These are phyloP conservation scores for Corymbia citriodora DNA, from an alignment of 441 rosid species.

Conservation along the genomic window DNA sequence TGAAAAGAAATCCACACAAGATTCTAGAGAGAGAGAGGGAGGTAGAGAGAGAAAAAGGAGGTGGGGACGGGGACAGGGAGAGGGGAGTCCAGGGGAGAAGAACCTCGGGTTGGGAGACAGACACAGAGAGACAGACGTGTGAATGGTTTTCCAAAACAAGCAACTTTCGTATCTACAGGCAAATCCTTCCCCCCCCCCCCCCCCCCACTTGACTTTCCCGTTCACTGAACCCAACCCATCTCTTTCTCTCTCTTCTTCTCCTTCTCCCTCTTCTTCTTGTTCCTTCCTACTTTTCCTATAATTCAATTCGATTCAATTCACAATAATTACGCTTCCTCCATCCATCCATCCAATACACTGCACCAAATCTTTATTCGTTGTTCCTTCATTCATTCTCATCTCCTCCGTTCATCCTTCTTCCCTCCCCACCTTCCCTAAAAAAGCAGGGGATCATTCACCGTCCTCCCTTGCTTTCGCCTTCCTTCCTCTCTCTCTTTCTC, in stretches of 20 bases:
- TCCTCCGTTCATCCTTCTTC: neutral
- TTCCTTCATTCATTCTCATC: rapidly evolving
- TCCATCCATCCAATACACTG: neutral
- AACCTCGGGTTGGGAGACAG: conserved; percentile 49
- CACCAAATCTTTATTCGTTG: neutral
- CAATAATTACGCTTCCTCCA: neutral
- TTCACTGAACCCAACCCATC: conserved; percentile 63
- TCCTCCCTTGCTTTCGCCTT: neutral
- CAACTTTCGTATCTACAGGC: conserved; percentile 37
- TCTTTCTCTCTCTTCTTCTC: neutral
- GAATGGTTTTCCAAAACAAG: conserved; percentile 37
- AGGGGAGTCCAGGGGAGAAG: conserved; percentile 53
- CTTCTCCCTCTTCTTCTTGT: neutral
- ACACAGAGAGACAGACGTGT: neutral
- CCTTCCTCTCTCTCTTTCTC: neutral
- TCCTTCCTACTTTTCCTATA: neutral
- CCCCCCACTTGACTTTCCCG: conserved; percentile 15
- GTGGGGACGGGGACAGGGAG: neutral
- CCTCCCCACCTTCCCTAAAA: neutral
- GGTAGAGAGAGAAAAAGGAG: neutral
- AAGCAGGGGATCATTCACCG: neutral
- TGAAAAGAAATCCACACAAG: neutral
- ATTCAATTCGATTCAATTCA: neutral
- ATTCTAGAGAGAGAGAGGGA: neutral
- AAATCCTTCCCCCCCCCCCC: neutral